Conservation (phyloP, 371 early-diverging fungal species). For the Mortierella sp. region DNA sequence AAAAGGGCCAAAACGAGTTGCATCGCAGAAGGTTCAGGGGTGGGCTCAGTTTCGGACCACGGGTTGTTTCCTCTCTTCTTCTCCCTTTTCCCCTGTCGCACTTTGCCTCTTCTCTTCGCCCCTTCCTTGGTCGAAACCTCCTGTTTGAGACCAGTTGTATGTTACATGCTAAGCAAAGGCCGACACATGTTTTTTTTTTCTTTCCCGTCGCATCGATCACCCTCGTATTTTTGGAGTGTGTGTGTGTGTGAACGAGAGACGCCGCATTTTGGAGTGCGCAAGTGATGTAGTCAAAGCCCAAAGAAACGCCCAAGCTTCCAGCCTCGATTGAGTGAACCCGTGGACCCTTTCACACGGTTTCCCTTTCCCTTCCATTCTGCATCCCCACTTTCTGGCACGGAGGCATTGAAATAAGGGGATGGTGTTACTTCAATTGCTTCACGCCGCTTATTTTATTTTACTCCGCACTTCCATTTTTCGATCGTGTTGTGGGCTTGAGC, state of each 20-base stretch:
- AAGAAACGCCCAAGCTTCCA: background rate
- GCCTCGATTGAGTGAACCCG: background rate
- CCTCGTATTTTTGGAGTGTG: background rate
- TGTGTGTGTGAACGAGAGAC: background rate
- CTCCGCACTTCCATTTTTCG: background rate
- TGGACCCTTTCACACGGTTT: background rate
- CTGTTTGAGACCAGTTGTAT: background rate
- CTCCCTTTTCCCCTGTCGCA: background rate
- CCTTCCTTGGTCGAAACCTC: background rate
- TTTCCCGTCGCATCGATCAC: background rate
- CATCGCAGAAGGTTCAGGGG: background rate
- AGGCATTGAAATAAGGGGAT: no score
- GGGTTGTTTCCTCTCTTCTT: background rate
- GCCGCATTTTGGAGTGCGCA: background rate
- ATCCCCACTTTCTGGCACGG: no score
- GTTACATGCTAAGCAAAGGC: background rate
- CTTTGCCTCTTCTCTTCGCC: background rate
- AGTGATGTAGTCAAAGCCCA: background rate
- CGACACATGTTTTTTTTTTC: background rate
- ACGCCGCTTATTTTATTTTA: background rate
- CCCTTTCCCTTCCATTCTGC: no score
- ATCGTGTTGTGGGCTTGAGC: background rate
- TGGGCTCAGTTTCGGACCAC: slow-evolving; percentile 3
- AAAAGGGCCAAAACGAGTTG: background rate
- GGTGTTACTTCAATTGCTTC: background rate